phyloP scores from a whole-genome alignment of 1,284 basidiomycete genomes.

The Cystobasidium sp. region DNA sequence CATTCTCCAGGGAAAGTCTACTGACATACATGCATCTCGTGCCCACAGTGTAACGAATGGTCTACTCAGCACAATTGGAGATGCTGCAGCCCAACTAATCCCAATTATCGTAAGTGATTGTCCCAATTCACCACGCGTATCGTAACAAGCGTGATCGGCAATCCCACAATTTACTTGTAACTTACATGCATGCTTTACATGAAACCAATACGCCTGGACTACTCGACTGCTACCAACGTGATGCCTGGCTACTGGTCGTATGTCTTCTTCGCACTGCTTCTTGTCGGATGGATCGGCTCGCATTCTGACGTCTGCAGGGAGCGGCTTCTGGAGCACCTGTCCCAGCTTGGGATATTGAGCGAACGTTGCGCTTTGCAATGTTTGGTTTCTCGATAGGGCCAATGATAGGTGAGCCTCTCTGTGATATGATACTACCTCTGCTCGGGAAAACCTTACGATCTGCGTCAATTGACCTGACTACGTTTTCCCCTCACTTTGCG shows the following conservation, averaged over 20 bases:
- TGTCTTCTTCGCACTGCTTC: no score
- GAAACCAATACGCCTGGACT: no score
- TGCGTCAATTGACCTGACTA: not conserved
- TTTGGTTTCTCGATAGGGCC: conserved; percentile 43
- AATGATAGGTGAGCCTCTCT: conserved; percentile 34
- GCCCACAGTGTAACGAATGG: conserved; percentile 33
- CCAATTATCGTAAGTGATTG: conserved; percentile 35
- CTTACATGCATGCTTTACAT: not conserved
- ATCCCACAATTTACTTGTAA: not conserved
- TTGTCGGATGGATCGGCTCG: no score
- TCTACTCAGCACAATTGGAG: conserved; percentile 37
- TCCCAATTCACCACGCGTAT: not conserved
- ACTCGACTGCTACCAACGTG: no score
- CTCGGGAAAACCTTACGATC: not conserved
- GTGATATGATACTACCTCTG: not conserved
- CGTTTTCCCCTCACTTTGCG: not conserved
- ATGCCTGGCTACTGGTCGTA: no score
- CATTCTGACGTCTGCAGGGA: not conserved
- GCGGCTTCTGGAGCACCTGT: conserved; percentile 18
- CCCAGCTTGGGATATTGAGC: conserved; percentile 35
- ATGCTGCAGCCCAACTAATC: conserved; percentile 37
- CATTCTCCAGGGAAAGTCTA: not conserved
- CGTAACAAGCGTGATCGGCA: conserved; percentile 3
- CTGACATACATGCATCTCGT: not conserved
- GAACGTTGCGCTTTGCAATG: conserved; percentile 38